A percentile compares a stretch with the other conserved stretches of the same genome.
These are phyloP conservation scores for Corrigiola litoralis DNA, from an alignment of 179 eudicot genomes.

Conservation along the genomic window DNA sequence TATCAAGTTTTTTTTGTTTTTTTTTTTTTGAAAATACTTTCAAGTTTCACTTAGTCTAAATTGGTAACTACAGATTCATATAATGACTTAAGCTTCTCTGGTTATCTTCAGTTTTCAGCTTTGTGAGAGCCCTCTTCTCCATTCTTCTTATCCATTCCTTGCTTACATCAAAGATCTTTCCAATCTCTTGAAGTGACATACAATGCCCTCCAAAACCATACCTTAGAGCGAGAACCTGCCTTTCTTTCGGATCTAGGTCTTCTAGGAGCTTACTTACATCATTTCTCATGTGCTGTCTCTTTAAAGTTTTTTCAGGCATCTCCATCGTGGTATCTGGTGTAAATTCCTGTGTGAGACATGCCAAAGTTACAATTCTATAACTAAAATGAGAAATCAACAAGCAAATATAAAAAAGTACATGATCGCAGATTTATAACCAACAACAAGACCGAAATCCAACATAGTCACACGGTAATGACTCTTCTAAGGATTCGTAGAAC, in stretches of 20 bases:
- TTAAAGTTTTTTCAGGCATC: constrained; percentile 48
- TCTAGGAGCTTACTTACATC: constrained; percentile 46
- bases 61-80: constrained; percentile 27
- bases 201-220: constrained; percentile 57
- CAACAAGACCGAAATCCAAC: too few relatives aligned
- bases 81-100: constrained; percentile 45
- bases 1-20: too few relatives aligned
- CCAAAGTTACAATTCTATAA: neutral
- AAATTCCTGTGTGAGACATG: constrained; percentile 42
- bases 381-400: neutral
- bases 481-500: too few relatives aligned
- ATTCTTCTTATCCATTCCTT: constrained; percentile 82
- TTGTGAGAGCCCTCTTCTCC: constrained; percentile 54
- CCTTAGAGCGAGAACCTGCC: constrained; percentile 50
- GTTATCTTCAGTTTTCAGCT: constrained; percentile 45
- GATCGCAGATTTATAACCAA: too few relatives aligned
- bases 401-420: neutral
- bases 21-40: too few relatives aligned
- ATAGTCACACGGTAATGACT: too few relatives aligned
- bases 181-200: constrained; percentile 72
- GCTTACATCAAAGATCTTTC: constrained; percentile 59
- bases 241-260: constrained; percentile 52
- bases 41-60: neutral
- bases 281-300: constrained; percentile 48
- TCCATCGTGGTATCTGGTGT: constrained; percentile 52